phyloP scores from a whole-genome alignment of 2,329 filamentous ascomycete species.

The Talaromyces sp. region DNA sequence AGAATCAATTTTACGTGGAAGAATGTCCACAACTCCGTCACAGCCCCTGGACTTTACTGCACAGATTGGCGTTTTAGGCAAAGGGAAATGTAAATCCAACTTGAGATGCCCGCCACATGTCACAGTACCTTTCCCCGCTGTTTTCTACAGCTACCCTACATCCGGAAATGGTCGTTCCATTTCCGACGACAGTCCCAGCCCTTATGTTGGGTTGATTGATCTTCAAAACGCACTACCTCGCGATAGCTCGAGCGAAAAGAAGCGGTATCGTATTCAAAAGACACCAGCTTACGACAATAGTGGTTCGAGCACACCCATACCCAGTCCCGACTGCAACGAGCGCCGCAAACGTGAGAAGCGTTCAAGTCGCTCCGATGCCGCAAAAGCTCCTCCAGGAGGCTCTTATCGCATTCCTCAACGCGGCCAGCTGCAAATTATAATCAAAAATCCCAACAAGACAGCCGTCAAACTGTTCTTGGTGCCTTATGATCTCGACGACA shows the following conservation, averaged over 20 bases:
- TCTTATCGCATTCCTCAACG: slow-evolving; percentile 91
- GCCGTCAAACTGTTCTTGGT: slow-evolving; percentile 94
- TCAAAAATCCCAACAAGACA: slow-evolving; percentile 98
- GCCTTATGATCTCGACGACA: slow-evolving; percentile 85
- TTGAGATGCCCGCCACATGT: slow-evolving; percentile 86
- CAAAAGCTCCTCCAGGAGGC: slow-evolving; percentile 72
- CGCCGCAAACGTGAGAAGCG: slow-evolving; percentile 50
- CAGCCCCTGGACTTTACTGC: slow-evolving; percentile 89
- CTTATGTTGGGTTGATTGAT: slow-evolving; percentile 91
- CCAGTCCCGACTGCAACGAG: slow-evolving; percentile 24
- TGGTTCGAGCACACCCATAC: background rate
- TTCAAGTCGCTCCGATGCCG: slow-evolving; percentile 55
- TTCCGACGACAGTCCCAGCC: slow-evolving; percentile 80
- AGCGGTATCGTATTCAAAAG: slow-evolving; percentile 24
- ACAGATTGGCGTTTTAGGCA: slow-evolving; percentile 88
- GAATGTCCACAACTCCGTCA: slow-evolving; percentile 95
- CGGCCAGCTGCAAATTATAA: slow-evolving; percentile 91
- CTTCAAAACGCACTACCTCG: slow-evolving; percentile 70
- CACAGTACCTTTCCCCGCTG: slow-evolving; percentile 82
- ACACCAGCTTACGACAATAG: slow-evolving; percentile 14
- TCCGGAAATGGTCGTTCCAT: slow-evolving; percentile 60
- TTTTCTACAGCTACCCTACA: slow-evolving; percentile 87
- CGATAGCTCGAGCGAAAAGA: slow-evolving; percentile 36
- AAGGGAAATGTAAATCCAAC: slow-evolving; percentile 79
- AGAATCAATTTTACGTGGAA: slow-evolving; percentile 86